Evolutionary conservation across 176 grass and related monocot species (phyloP).

Genomic region (Rhynchospora tenuis): DNA sequence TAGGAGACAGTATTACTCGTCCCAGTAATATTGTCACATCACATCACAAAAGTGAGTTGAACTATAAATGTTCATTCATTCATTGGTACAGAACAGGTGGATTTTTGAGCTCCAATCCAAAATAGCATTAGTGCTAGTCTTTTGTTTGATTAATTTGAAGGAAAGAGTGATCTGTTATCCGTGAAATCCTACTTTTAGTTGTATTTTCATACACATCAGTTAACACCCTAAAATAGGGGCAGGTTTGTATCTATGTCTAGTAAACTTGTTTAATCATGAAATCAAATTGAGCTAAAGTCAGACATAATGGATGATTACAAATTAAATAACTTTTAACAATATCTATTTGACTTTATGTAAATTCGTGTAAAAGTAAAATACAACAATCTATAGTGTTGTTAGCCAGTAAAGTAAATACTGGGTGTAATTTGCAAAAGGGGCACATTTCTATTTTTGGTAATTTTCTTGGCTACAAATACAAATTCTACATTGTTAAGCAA

Average conservation of each 20-base stretch:
- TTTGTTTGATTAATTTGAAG: background rate
- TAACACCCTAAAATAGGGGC: background rate
- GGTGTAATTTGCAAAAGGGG: background rate
- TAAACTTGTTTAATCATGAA: background rate
- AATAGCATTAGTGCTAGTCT: background rate
- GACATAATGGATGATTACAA: background rate
- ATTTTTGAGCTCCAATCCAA: background rate
- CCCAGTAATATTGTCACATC: no score
- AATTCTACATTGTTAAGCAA: background rate
- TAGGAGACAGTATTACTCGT: no score
- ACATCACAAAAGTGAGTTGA: background rate
- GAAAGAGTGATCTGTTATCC: background rate
- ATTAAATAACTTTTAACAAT: background rate
- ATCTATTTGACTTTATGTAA: background rate
- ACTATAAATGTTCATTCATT: background rate
- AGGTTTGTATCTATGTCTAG: background rate
- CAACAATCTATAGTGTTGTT: background rate
- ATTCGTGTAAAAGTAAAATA: background rate
- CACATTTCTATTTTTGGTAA: background rate
- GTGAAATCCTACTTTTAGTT: background rate
- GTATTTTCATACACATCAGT: background rate
- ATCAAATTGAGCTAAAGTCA: background rate
- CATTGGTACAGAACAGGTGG: background rate
- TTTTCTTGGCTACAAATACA: background rate
- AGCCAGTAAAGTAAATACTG: background rate